Conservation (phyloP, 176 grass and related monocot genomes). For the Musa itinerans region DNA sequence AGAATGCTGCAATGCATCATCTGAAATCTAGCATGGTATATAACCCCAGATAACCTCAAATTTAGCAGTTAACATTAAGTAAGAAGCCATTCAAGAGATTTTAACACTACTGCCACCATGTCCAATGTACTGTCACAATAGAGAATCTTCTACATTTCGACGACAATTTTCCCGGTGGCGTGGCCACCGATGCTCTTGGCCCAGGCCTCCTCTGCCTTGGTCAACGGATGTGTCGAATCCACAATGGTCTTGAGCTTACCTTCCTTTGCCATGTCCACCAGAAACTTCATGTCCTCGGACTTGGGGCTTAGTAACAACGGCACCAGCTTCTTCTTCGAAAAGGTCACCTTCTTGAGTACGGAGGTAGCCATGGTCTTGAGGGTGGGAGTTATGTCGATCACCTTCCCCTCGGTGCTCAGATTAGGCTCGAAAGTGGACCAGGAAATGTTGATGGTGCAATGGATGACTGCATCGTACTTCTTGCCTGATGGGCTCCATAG, state of each 20-base stretch:
- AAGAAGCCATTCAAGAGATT: too few relatives aligned
- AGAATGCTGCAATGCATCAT: too few relatives aligned
- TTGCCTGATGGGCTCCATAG: constrained; percentile 27
- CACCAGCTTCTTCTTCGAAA: constrained; percentile 34
- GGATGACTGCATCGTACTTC: constrained; percentile 45
- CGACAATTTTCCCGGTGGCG: constrained; percentile 23
- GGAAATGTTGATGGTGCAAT: constrained; percentile 22
- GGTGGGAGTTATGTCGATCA: constrained; percentile 25
- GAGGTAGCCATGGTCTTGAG: background rate
- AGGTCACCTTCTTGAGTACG: constrained; percentile 19
- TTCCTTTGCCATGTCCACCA: constrained; percentile 13
- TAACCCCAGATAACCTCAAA: too few relatives aligned
- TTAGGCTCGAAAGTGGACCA: constrained; percentile 33
- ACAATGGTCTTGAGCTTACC: constrained; percentile 20
- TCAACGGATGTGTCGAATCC: constrained; percentile 12
- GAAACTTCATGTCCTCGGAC: constrained; percentile 3
- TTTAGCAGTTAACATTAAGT: too few relatives aligned
- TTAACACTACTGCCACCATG: too few relatives aligned
- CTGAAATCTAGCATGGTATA: too few relatives aligned
- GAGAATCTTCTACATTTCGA: constrained; percentile 2
- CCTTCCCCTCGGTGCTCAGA: constrained; percentile 21
- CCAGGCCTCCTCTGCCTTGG: constrained; percentile 21
- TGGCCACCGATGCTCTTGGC: constrained; percentile 26
- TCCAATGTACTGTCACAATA: too few relatives aligned
- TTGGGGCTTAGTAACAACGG: background rate